These are phyloP conservation scores for Fusarium sp. DNA, from an alignment of 2,329 filamentous ascomycete species.

Conservation along the genomic window DNA sequence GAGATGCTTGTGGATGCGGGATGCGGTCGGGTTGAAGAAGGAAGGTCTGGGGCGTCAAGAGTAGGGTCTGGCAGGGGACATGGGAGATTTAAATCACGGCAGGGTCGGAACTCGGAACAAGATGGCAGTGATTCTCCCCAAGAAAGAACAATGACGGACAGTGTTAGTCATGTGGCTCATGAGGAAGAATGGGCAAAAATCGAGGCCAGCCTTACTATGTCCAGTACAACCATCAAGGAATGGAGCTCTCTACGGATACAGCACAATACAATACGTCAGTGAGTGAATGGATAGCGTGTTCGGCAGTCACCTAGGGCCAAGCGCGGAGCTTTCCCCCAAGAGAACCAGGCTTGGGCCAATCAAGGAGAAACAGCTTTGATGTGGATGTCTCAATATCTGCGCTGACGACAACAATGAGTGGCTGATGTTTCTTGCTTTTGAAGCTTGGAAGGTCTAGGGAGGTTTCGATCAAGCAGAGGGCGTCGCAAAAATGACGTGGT, in stretches of 20 bases:
- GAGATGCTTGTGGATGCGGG: not conserved
- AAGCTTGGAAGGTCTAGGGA: conserved; percentile 1
- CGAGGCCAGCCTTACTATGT: conserved; percentile 27
- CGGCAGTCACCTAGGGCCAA: conserved; percentile 36
- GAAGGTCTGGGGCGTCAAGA: conserved; percentile 5
- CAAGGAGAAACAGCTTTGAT: conserved; percentile 6
- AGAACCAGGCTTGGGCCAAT: conserved; percentile 23
- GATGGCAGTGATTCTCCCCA: conserved; percentile 33
- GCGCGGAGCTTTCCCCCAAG: conserved; percentile 36
- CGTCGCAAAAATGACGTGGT: conserved; percentile 38
- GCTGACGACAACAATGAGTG: conserved; percentile 42
- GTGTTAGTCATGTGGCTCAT: conserved; percentile 30
- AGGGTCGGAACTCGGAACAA: conserved; percentile 20
- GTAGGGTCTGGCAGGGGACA: conserved; percentile 24
- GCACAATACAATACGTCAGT: conserved; percentile 31
- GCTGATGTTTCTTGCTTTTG: conserved; percentile 33
- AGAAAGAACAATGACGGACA: conserved; percentile 24
- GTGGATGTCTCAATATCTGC: conserved; percentile 27
- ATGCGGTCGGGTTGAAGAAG: conserved; percentile 6
- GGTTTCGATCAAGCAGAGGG: conserved; percentile 4
- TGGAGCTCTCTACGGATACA: too few relatives aligned
- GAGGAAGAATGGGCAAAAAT: conserved; percentile 13
- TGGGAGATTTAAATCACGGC: conserved; percentile 32
- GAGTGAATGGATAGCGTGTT: conserved; percentile 30
- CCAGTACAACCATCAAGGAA: too few relatives aligned